These are phyloP conservation scores for Fusarium nodosum DNA, from an alignment of 2,329 filamentous ascomycete species.

Conservation along the genomic window DNA sequence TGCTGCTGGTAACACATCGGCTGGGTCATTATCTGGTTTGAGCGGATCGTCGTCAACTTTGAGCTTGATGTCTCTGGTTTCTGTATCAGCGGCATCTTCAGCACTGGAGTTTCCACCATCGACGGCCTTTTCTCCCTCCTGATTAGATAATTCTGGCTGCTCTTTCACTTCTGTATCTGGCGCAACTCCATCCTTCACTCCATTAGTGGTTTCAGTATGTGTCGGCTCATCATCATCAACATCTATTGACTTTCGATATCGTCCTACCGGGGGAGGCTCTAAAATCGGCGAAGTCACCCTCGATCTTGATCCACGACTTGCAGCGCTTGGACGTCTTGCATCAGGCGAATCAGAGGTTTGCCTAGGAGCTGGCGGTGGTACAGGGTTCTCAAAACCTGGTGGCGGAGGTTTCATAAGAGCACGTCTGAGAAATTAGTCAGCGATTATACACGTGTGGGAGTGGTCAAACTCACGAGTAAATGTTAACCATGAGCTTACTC, in stretches of 20 bases:
- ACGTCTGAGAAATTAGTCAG: constrained; percentile 39
- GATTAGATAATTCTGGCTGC: accelerated
- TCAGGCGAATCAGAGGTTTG: not conserved
- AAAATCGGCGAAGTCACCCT: constrained; percentile 19
- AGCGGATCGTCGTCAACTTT: constrained; percentile 12
- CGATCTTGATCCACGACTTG: not conserved
- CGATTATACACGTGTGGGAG: accelerated
- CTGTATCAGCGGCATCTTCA: not conserved
- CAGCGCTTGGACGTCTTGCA: not conserved
- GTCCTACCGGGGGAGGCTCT: constrained; percentile 33
- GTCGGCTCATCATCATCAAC: not conserved
- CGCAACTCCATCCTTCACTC: not conserved
- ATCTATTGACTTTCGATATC: constrained; percentile 12
- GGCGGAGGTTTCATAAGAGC: constrained; percentile 51
- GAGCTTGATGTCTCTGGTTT: constrained; percentile 1
- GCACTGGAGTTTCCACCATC: not conserved
- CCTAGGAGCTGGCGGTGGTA: constrained; percentile 34
- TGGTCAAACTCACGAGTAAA: constrained; percentile 51
- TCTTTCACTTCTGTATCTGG: not conserved
- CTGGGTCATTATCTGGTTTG: not conserved
- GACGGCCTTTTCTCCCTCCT: not conserved
- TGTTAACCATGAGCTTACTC: constrained; percentile 52
- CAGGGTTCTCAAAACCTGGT: constrained; percentile 22
- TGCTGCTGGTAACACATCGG: not conserved
- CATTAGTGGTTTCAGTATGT: not conserved